Conservation (phyloP, 106 monocot species). For the Dendrobium chrysotoxum region DNA sequence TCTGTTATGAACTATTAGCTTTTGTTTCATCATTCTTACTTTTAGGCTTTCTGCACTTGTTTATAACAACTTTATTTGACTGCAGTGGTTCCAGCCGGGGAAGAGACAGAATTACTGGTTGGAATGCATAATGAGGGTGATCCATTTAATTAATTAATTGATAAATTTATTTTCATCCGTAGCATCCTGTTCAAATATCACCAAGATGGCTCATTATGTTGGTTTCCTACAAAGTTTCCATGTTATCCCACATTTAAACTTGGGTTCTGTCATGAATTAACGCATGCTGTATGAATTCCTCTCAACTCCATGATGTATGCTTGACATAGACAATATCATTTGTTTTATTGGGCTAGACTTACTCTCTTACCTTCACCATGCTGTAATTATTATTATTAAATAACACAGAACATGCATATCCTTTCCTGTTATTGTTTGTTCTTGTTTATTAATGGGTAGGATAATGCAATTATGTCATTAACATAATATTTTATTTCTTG, state of each 20-base stretch:
- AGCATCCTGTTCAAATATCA: neutral
- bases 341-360: neutral
- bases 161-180: neutral
- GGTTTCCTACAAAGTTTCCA: neutral
- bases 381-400: neutral
- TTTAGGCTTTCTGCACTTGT: neutral
- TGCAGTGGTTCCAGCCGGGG: constrained; percentile 83
- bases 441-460: too few species aligned
- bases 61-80: constrained; percentile 4
- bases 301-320: neutral
- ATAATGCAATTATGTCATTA: neutral
- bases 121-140: constrained; percentile 91
- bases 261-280: neutral
- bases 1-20: neutral
- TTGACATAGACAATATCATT: neutral
- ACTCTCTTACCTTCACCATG: neutral
- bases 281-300: neutral
- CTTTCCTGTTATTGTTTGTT: neutral
- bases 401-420: neutral
- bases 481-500: neutral
- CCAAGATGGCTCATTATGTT: neutral
- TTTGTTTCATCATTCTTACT: neutral
- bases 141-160: neutral
- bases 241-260: neutral
- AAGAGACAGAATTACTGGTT: constrained; percentile 83